A percentile compares a stretch with the other conserved stretches of the same genome.
These are phyloP conservation scores for Theileria equi DNA, from an alignment of 169 alveolate species.

Conservation along the genomic window DNA sequence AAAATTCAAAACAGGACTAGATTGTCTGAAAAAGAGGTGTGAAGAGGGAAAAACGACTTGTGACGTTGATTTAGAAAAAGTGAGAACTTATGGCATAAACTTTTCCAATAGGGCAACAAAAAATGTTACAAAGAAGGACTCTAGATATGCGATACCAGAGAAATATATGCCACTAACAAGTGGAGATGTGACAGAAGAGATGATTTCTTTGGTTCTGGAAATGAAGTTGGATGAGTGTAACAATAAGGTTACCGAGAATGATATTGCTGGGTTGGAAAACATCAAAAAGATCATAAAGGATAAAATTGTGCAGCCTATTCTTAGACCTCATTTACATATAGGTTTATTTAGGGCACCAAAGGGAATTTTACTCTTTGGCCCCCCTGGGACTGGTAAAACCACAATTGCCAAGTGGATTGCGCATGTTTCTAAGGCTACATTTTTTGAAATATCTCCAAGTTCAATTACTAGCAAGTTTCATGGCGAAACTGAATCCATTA, in stretches of 20 bases:
- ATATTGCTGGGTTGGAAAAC: conserved; percentile 69
- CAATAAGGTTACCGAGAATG: conserved; percentile 57
- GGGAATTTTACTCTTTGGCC: conserved; percentile 83
- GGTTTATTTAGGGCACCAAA: conserved; percentile 85
- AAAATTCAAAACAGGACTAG: conserved; percentile 30
- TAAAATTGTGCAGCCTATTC: conserved; percentile 80
- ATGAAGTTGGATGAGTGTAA: conserved; percentile 39
- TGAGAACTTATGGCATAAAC: no score
- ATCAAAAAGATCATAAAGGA: conserved; percentile 77
- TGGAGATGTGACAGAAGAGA: conserved; percentile 47
- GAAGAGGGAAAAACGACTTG: conserved; percentile 31
- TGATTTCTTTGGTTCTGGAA: conserved; percentile 44
- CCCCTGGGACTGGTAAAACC: conserved; percentile 88
- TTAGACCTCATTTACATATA: conserved; percentile 82
- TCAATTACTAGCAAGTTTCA: conserved; percentile 88
- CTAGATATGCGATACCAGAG: background rate
- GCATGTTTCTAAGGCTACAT: conserved; percentile 85
- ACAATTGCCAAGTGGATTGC: conserved; percentile 91
- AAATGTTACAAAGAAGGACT: background rate
- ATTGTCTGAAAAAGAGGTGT: conserved; percentile 9
- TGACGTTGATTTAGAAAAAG: no score
- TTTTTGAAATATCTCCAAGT: conserved; percentile 90
- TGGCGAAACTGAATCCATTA: conserved; percentile 92
- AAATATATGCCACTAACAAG: conserved; percentile 27
- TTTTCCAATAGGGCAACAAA: no score